Percentiles rank a stretch among this genome's conserved stretches.
These are phyloP conservation scores for Stachybotrys chlorohalonatus DNA, from an alignment of 2,329 filamentous ascomycete genomes.

Conservation along the genomic window DNA sequence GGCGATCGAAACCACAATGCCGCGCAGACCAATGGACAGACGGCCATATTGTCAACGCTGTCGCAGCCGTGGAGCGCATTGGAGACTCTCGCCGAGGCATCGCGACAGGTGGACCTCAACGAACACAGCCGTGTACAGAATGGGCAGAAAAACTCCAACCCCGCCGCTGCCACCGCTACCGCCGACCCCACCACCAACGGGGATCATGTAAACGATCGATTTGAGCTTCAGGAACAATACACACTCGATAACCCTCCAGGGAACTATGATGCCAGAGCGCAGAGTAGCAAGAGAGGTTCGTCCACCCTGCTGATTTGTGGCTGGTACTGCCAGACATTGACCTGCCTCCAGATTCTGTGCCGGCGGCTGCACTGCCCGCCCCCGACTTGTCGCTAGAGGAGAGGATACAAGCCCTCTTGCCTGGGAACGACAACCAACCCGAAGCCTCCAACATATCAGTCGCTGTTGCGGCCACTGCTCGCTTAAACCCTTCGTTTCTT, in stretches of 20 bases:
- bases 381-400: conserved; percentile 37
- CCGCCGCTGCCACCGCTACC: conserved; percentile 16
- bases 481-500: conserved; percentile 44
- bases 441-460: conserved; percentile 44
- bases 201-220: conserved; percentile 23
- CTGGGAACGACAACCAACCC: conserved; percentile 24
- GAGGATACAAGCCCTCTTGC: conserved; percentile 38
- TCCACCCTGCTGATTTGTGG: background rate
- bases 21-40: conserved; percentile 18
- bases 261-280: conserved; percentile 31
- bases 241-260: conserved; percentile 46
- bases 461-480: conserved; percentile 46
- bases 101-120: conserved; percentile 63
- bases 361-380: conserved; percentile 13
- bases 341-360: conserved; percentile 8
- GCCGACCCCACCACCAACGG: conserved; percentile 13
- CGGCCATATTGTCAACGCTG: conserved; percentile 19
- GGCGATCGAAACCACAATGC: conserved; percentile 18
- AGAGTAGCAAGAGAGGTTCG: conserved; percentile 15
- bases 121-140: conserved; percentile 48
- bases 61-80: conserved; percentile 67
- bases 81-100: conserved; percentile 82
- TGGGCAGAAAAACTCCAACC: conserved; percentile 20
- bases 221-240: conserved; percentile 51
- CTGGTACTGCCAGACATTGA: conserved; percentile 3